These are phyloP conservation scores for Ophiostoma sp. DNA, from an alignment of 2,329 filamentous ascomycete species.

Conservation along the genomic window DNA sequence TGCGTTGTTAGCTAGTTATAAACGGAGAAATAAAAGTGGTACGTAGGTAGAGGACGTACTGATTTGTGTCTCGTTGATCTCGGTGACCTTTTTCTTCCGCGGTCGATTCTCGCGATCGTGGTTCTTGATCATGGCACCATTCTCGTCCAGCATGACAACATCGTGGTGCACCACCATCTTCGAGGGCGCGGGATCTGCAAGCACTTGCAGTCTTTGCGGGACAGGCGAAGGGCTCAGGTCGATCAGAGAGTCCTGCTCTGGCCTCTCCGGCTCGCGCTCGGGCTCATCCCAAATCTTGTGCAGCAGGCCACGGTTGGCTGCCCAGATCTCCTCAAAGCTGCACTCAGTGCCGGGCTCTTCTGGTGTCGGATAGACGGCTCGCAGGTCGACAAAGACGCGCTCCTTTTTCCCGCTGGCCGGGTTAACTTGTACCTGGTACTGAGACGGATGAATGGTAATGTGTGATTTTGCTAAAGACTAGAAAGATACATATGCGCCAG, in stretches of 20 bases:
- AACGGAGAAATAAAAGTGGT: too few relatives aligned
- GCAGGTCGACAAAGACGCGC: constrained; percentile 79
- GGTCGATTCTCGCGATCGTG: constrained; percentile 33
- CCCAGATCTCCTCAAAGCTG: constrained; percentile 89
- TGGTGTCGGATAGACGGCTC: constrained; percentile 75
- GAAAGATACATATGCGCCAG: constrained; percentile 38
- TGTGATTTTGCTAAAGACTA: constrained; percentile 55
- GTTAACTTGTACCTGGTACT: constrained; percentile 76
- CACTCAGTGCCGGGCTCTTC: constrained; percentile 67
- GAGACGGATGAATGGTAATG: constrained; percentile 63
- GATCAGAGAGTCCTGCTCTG: constrained; percentile 16
- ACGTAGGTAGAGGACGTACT: constrained; percentile 50
- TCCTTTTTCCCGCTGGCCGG: constrained; percentile 77
- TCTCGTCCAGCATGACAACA: constrained; percentile 51
- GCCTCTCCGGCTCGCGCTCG: not conserved
- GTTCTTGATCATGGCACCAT: constrained; percentile 43
- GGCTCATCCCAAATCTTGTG: constrained; percentile 50
- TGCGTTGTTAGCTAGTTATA: constrained; percentile 35
- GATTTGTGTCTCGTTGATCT: constrained; percentile 87
- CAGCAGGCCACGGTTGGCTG: constrained; percentile 66
- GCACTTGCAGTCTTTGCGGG: constrained; percentile 32
- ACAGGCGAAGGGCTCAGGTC: constrained; percentile 20
- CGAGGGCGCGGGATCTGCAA: constrained; percentile 30
- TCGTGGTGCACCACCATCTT: constrained; percentile 45
- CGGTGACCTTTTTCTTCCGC: constrained; percentile 71